These are phyloP conservation scores for Apophysomyces trapeziformis DNA, from an alignment of 371 early-diverging fungal genomes.

Conservation along the genomic window DNA sequence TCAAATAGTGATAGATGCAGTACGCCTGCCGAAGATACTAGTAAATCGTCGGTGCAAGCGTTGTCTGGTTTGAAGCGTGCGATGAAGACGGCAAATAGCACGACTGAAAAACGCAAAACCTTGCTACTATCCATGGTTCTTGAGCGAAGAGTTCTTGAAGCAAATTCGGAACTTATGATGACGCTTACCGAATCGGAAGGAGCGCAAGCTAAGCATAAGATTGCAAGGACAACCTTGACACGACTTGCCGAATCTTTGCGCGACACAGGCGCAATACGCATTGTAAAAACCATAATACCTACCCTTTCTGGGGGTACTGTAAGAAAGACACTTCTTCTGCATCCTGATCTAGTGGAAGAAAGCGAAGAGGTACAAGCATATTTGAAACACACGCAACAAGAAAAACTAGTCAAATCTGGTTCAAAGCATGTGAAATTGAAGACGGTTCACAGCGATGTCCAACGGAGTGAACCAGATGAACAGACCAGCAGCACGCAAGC, in stretches of 20 bases:
- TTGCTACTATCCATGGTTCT: constrained; percentile 15
- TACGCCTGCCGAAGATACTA: neutral
- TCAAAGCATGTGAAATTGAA: constrained; percentile 4
- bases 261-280: neutral
- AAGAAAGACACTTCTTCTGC: constrained; percentile 21
- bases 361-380: constrained; percentile 14
- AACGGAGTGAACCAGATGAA: neutral
- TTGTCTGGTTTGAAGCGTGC: neutral
- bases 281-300: constrained; percentile 15
- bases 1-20: neutral
- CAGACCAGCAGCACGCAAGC: neutral
- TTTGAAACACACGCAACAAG: constrained; percentile 12
- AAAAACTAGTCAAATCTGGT: neutral
- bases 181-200: constrained; percentile 10
- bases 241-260: constrained; percentile 16
- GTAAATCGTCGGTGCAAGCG: neutral
- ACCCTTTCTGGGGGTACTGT: constrained; percentile 10
- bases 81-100: constrained; percentile 5
- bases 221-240: constrained; percentile 19
- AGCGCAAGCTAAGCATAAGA: neutral
- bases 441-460: constrained; percentile 1
- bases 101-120: constrained; percentile 19
- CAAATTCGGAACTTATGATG: constrained; percentile 17
- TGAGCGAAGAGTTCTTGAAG: constrained; percentile 21
- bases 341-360: constrained; percentile 19